phyloP scores from a whole-genome alignment of 2,329 filamentous ascomycete genomes.

The Ophiostoma ips region DNA sequence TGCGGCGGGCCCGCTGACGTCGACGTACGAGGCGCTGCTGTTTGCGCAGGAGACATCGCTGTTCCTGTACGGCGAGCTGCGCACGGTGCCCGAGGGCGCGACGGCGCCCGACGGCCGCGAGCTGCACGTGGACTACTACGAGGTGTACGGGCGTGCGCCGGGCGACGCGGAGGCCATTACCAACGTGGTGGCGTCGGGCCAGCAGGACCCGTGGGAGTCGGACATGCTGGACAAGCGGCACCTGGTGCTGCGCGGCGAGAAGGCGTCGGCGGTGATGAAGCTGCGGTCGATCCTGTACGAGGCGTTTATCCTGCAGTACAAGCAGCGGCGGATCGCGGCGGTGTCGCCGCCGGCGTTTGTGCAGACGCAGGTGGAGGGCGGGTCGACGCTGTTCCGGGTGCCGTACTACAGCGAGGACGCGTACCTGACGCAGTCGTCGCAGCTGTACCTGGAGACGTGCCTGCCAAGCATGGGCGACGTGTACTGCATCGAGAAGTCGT shows the following conservation, averaged over 20 bases:
- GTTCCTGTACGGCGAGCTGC: conserved; percentile 71
- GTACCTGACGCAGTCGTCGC: conserved; percentile 91
- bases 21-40: conserved; percentile 82
- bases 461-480: conserved; percentile 84
- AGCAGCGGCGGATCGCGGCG: conserved; percentile 64
- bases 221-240: conserved; percentile 55
- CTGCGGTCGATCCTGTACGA: conserved; percentile 69
- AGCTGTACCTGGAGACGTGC: conserved; percentile 93
- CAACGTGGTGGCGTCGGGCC: conserved; percentile 52
- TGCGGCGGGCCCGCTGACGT: conserved; percentile 60
- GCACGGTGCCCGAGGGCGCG: conserved; percentile 61
- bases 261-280: conserved; percentile 72
- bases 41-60: conserved; percentile 81
- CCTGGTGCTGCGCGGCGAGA: conserved; percentile 72
- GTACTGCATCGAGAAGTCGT: conserved; percentile 97
- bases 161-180: conserved; percentile 85
- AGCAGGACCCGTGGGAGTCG: conserved; percentile 41
- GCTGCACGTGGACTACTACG: conserved; percentile 80
- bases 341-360: conserved; percentile 83
- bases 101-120: conserved; percentile 75
- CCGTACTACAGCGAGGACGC: conserved; percentile 52
- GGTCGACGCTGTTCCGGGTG: conserved; percentile 79
- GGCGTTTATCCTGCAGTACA: conserved; percentile 68
- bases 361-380: conserved; percentile 89
- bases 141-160: conserved; percentile 53